These are phyloP conservation scores for Cadophora luteo-olivacea DNA, from an alignment of 2,329 filamentous ascomycete species.

Conservation along the genomic window DNA sequence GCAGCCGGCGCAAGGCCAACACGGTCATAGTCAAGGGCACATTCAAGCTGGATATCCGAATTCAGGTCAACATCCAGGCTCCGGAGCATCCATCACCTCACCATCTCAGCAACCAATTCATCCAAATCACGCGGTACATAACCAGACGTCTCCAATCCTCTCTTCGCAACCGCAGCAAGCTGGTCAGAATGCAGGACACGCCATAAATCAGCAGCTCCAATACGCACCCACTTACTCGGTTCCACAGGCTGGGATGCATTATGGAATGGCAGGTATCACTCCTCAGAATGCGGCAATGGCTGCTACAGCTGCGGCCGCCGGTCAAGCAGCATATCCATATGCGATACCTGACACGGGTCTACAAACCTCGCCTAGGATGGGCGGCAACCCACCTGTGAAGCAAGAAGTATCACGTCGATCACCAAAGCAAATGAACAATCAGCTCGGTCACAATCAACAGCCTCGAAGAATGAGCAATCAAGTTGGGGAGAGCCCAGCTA, in stretches of 20 bases:
- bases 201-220: conserved; percentile 73
- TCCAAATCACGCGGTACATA: conserved; percentile 61
- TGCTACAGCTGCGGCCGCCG: conserved; percentile 87
- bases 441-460: conserved; percentile 60
- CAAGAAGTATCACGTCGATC: conserved; percentile 79
- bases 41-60: conserved; percentile 68
- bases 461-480: conserved; percentile 76
- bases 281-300: conserved; percentile 89
- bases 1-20: conserved; percentile 64
- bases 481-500: conserved; percentile 73
- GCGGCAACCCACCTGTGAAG: conserved; percentile 67
- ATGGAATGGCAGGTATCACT: conserved; percentile 76
- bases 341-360: conserved; percentile 74
- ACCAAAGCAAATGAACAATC: conserved; percentile 64
- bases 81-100: conserved; percentile 66
- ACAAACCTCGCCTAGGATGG: conserved; percentile 80
- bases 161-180: conserved; percentile 78
- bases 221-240: conserved; percentile 83
- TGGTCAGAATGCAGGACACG: conserved; percentile 64
- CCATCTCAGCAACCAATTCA: conserved; percentile 74
- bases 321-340: conserved; percentile 68
- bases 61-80: conserved; percentile 58
- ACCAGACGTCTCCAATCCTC: conserved; percentile 80
- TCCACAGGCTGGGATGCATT: conserved; percentile 77
- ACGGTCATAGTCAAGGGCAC: conserved; percentile 64